phyloP scores from a whole-genome alignment of 192 early-diverging fungal genomes.

The Geranomyces michiganensis region DNA sequence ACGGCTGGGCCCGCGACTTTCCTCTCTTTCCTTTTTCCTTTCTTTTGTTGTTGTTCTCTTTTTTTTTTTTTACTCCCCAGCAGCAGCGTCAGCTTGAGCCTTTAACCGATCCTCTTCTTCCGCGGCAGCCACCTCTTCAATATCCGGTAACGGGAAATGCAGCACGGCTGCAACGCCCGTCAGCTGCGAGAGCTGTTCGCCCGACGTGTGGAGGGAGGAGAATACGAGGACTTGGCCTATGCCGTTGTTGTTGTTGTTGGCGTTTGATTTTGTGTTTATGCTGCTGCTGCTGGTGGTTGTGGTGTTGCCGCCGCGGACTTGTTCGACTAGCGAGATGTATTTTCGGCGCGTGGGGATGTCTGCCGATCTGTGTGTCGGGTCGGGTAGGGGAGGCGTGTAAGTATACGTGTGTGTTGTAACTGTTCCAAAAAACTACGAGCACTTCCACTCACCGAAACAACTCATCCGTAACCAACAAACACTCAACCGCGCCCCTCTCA shows the following conservation, averaged over 20 bases:
- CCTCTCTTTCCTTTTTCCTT: no score
- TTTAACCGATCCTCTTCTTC: conserved; percentile 9
- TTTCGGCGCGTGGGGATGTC: conserved; percentile 81
- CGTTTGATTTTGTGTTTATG: no score
- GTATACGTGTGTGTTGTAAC: no score
- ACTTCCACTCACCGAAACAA: conserved; percentile 70
- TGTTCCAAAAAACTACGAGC: no score
- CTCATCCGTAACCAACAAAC: conserved; percentile 89
- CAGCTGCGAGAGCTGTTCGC: conserved; percentile 93
- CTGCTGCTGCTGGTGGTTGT: neutral
- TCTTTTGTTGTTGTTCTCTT: no score
- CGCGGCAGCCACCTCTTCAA: conserved; percentile 30
- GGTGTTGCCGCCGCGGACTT: conserved; percentile 54
- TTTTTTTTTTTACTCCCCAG: no score
- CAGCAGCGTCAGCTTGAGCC: neutral
- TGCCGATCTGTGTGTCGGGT: conserved; percentile 74
- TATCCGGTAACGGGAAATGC: conserved; percentile 85
- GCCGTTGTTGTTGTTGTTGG: neutral
- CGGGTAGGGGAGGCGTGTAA: no score
- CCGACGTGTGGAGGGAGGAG: conserved; percentile 91
- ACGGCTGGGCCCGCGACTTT: no score
- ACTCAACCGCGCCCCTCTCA: conserved; percentile 84
- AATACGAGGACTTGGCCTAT: conserved; percentile 86
- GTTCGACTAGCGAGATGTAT: conserved; percentile 88
- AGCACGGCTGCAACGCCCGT: conserved; percentile 94